These are phyloP conservation scores for Plantago ovata DNA, from an alignment of 257 asterid species.

Conservation along the genomic window DNA sequence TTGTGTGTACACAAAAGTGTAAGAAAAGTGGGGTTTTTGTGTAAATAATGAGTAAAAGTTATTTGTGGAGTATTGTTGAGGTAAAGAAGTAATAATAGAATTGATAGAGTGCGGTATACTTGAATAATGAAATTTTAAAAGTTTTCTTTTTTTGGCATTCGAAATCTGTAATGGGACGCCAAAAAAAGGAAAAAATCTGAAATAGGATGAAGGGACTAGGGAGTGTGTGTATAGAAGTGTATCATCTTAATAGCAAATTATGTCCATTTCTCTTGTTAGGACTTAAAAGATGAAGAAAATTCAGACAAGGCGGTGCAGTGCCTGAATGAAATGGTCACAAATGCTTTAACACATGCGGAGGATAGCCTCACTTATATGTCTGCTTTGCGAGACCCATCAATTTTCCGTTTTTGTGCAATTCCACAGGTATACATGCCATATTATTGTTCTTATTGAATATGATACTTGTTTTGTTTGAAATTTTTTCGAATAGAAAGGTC, in stretches of 20 bases:
- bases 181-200: no score
- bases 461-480: slow-evolving; percentile 1
- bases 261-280: slow-evolving; percentile 45
- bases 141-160: no score
- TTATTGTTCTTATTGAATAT: slow-evolving; percentile 11
- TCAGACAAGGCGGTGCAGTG: slow-evolving; percentile 92
- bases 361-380: slow-evolving; percentile 77
- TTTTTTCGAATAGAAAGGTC: not conserved
- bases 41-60: no score
- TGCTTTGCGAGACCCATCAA: slow-evolving; percentile 69
- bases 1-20: no score
- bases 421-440: slow-evolving; percentile 65
- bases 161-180: no score
- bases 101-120: no score
- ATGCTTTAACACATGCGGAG: slow-evolving; percentile 76
- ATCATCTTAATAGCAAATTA: slow-evolving; percentile 13
- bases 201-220: no score
- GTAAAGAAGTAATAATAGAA: no score
- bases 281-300: slow-evolving; percentile 72
- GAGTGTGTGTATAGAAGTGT: not conserved
- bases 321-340: slow-evolving; percentile 93
- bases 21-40: no score
- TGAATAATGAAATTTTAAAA: no score
- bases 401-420: slow-evolving; percentile 92
- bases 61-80: no score